Conservation (phyloP, 345 rosid species). For the Erucastrum elatum region DNA sequence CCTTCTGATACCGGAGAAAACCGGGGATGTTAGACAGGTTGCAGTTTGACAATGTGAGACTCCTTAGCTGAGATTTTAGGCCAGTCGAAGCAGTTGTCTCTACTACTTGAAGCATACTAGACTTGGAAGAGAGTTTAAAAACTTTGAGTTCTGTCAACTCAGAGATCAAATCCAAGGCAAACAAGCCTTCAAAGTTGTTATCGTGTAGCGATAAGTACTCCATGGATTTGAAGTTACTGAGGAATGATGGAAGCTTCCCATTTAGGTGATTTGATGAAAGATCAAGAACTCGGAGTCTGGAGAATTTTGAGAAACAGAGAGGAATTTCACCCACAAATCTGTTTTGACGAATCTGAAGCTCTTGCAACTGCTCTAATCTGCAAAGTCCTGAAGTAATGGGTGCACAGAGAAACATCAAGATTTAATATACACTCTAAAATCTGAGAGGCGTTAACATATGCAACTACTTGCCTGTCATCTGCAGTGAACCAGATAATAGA, state of each 20-base stretch:
- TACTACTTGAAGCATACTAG: constrained; percentile 7
- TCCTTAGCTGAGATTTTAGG: constrained; percentile 16
- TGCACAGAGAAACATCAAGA: background rate
- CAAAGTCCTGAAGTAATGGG: constrained; percentile 13
- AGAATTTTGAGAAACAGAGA: constrained; percentile 8
- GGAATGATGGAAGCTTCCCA: constrained; percentile 18
- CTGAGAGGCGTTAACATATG: background rate
- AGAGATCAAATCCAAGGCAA: background rate
- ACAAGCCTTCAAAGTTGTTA: constrained; percentile 29
- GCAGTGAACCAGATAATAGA: constrained; percentile 12
- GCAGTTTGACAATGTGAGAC: constrained; percentile 7
- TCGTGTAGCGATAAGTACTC: constrained; percentile 11
- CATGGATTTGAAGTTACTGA: constrained; percentile 12
- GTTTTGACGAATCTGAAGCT: constrained; percentile 17
- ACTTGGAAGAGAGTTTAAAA: constrained; percentile 22
- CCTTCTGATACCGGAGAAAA: constrained; percentile 21
- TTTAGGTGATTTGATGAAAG: constrained; percentile 19
- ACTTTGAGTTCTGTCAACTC: constrained; percentile 21
- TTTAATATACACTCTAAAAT: background rate
- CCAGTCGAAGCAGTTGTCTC: background rate
- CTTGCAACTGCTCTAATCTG: constrained; percentile 4
- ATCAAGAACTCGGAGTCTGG: constrained; percentile 30
- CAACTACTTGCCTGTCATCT: constrained; percentile 9
- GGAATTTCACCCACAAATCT: constrained; percentile 22
- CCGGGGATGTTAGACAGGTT: background rate